phyloP scores from a whole-genome alignment of 164 flowering plant genomes.

The Chimonanthus salicifolius region DNA sequence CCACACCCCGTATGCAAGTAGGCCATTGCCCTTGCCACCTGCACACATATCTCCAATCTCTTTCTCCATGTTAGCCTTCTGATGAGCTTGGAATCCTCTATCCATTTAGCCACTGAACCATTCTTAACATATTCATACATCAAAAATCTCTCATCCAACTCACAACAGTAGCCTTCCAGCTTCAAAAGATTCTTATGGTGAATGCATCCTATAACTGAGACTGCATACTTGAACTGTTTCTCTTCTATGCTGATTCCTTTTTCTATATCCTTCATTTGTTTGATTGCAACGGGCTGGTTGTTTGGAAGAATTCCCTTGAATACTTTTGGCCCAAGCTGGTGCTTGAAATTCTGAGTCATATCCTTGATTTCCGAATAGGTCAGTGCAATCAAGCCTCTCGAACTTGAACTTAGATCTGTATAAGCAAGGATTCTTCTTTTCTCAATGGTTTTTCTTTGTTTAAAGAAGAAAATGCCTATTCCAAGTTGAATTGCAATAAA shows the following conservation, averaged over 20 bases:
- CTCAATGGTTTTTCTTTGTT: conserved; percentile 22
- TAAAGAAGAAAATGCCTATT: conserved; percentile 30
- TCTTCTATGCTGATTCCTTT: conserved; percentile 25
- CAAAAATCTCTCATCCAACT: conserved; percentile 36
- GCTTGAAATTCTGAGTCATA: conserved; percentile 38
- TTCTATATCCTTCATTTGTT: conserved; percentile 22
- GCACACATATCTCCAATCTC: conserved; percentile 43
- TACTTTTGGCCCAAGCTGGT: conserved; percentile 43
- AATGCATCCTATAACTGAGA: conserved; percentile 45
- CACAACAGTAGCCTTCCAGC: conserved; percentile 69
- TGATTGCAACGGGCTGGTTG: conserved; percentile 37
- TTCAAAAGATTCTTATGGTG: conserved; percentile 58
- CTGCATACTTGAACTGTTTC: conserved; percentile 38
- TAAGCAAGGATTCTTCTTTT: conserved; percentile 21
- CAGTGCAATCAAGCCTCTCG: conserved; percentile 33
- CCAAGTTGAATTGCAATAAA: conserved; percentile 43
- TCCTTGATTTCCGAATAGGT: conserved; percentile 52
- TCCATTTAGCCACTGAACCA: conserved; percentile 39
- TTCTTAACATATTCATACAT: conserved; percentile 59
- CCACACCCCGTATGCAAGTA: conserved; percentile 67
- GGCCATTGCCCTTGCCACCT: conserved; percentile 52
- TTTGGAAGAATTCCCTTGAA: conserved; percentile 46
- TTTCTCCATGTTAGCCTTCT: conserved; percentile 50
- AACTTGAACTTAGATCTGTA: conserved; percentile 21
- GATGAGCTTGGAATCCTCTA: conserved; percentile 36